These are phyloP conservation scores for Pilatotrama ljubarskyi DNA, from an alignment of 768 basidiomycete species.

Conservation along the genomic window DNA sequence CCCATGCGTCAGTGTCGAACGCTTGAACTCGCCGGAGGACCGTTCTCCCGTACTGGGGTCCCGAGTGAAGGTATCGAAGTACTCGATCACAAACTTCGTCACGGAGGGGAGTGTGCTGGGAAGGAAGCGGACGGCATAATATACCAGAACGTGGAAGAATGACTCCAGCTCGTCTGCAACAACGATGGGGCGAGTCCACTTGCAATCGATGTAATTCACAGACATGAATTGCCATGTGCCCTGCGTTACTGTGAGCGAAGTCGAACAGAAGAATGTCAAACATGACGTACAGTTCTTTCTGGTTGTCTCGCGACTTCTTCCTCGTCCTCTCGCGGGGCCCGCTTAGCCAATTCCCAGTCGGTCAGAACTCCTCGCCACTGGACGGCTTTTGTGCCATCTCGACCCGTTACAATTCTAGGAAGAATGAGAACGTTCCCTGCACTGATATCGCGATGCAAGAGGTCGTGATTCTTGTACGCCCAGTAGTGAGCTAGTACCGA, in stretches of 20 bases:
- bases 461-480: not conserved
- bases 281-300: not conserved
- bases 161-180: slow-evolving; percentile 21
- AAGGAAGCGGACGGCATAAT: not conserved
- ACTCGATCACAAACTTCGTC: not conserved
- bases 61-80: not conserved
- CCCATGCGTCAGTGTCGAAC: too few relatives aligned
- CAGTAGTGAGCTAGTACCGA: not conserved
- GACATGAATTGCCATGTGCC: slow-evolving; percentile 22
- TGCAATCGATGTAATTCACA: not conserved
- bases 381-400: not conserved
- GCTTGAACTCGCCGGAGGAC: too few relatives aligned
- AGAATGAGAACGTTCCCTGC: not conserved
- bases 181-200: not conserved
- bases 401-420: not conserved
- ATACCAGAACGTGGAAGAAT: slow-evolving; percentile 14
- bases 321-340: not conserved
- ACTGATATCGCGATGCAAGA: slow-evolving; percentile 9
- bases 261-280: not conserved
- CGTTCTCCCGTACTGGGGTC: too few relatives aligned
- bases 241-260: not conserved
- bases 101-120: not conserved
- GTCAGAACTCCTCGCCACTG: not conserved
- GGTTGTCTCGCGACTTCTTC: not conserved
- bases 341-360: not conserved